Conservation (phyloP, 1,284 basidiomycete genomes). For the Retiboletus flavoniger region DNA sequence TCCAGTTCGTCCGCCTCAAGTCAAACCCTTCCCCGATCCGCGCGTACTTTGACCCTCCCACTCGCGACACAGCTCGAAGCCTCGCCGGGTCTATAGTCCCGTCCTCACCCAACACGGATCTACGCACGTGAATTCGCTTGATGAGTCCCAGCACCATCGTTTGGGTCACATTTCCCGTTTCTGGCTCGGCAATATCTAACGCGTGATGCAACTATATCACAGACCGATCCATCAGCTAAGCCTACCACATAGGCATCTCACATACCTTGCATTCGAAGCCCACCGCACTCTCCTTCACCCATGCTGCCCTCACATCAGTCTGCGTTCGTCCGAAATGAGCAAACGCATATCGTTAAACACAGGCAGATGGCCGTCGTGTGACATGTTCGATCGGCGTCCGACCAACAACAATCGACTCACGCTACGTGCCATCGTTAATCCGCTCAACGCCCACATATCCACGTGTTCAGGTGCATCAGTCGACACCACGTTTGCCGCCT, state of each 20-base stretch:
- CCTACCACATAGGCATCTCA: not conserved
- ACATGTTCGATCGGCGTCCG: slow-evolving; percentile 10
- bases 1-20: slow-evolving; percentile 58
- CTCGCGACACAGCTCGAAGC: slow-evolving; percentile 58
- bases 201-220: slow-evolving; percentile 49
- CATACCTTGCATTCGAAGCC: slow-evolving; percentile 70
- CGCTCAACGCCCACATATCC: slow-evolving; percentile 74
- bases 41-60: slow-evolving; percentile 64
- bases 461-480: slow-evolving; percentile 64
- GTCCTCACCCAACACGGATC: slow-evolving; percentile 52
- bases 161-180: slow-evolving; percentile 44
- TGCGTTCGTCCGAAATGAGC: slow-evolving; percentile 24
- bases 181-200: slow-evolving; percentile 51
- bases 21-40: slow-evolving; percentile 57
- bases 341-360: slow-evolving; percentile 2
- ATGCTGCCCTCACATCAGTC: slow-evolving; percentile 57
- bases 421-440: slow-evolving; percentile 61
- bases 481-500: slow-evolving; percentile 69
- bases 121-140: slow-evolving; percentile 59
- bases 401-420: slow-evolving; percentile 42
- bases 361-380: slow-evolving; percentile 14
- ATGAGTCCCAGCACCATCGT: slow-evolving; percentile 67
- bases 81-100: slow-evolving; percentile 56
- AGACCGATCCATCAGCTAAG: slow-evolving; percentile 7
- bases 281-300: slow-evolving; percentile 71